Evolutionary conservation across 208 protist species (phyloP).

Genomic region (Polymyxa betae): DNA sequence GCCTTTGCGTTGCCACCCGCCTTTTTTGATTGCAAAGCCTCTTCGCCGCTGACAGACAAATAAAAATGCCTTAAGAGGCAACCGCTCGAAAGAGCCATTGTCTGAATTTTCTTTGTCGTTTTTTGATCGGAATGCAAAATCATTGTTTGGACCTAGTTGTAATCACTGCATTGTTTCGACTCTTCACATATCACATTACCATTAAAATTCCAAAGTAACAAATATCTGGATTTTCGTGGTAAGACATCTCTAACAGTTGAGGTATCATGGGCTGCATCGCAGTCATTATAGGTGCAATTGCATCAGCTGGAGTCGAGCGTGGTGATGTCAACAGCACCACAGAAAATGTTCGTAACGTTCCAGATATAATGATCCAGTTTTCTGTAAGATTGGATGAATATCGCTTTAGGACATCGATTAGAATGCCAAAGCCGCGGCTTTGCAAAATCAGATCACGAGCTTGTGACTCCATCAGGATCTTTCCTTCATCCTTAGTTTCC

Average conservation of each 20-base stretch:
- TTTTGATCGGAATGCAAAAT: constrained; percentile 16
- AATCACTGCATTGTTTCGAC: neutral
- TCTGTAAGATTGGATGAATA: neutral
- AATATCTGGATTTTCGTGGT: constrained; percentile 11
- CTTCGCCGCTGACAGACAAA: constrained; percentile 36
- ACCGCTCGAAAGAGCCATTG: neutral
- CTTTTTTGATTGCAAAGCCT: neutral
- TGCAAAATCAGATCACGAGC: constrained; percentile 39
- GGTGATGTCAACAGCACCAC: neutral
- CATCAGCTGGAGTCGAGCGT: constrained; percentile 3
- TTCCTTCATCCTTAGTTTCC: constrained; percentile 29
- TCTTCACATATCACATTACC: constrained; percentile 2
- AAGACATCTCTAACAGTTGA: neutral
- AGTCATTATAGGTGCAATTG: neutral
- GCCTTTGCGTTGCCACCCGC: neutral
- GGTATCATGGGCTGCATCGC: neutral
- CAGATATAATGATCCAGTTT: neutral
- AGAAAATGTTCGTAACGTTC: constrained; percentile 1
- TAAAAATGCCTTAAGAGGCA: constrained; percentile 48
- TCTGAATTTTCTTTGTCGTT: constrained; percentile 18
- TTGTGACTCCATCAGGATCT: constrained; percentile 37
- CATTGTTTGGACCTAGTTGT: constrained; percentile 8
- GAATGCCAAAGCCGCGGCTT: neutral
- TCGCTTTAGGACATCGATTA: constrained; percentile 14
- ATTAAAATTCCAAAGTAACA: constrained; percentile 50